Base-by-base conservation (phyloP, 2,329 filamentous ascomycete genomes). In the Xylariomycetidae sp. region DNA sequence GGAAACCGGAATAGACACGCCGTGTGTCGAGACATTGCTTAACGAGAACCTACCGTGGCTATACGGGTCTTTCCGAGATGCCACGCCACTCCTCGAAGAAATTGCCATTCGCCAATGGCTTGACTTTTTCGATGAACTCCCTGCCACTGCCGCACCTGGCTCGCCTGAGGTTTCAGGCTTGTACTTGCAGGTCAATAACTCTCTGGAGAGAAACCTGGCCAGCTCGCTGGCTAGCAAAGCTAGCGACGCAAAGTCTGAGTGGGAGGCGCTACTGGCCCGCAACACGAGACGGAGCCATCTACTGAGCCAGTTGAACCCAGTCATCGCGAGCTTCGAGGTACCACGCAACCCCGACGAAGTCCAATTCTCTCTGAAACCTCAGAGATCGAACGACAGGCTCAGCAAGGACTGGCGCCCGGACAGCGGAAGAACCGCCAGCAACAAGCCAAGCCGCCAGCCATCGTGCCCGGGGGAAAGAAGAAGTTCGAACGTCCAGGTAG, bases 191-290 rank as follows among this genome's bases (percentile, higher is more conserved):
- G 47, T 52, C 4, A 44, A 54, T 14, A 44, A 44, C 22, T 53
- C 48, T 6, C 46, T 65, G 2, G 61, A 65, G 38, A 47, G 53
- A 15, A 66, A 65, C 29, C 35, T 58, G 7, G 50, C n/a, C 52
- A 27, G 40, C 38, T 13, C 41, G 13, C 3, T 19, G 22, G 17
- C 14, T 16, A 15, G 10, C 15, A 4, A 25, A 24, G 9, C 1
- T 19, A 12, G 10, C 6, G 14, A 8, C 8, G 23, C 3, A 15
- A 36, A 2, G 4, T 12, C 9, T 2, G 49, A 54, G 29, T 64
- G 62, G 60, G 37, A 47, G 20, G 39, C 29, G 2, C 50, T 64
- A 0, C 44, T 60, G 1, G 40, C 50, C 4, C 52, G 59, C n/a
- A 35, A 58, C 0, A 43, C 43, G 15, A 48, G 54, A 3, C 50